Evolutionary conservation across 106 monocot genomes (phyloP).

Genomic region (Platanthera guangdongensis): DNA sequence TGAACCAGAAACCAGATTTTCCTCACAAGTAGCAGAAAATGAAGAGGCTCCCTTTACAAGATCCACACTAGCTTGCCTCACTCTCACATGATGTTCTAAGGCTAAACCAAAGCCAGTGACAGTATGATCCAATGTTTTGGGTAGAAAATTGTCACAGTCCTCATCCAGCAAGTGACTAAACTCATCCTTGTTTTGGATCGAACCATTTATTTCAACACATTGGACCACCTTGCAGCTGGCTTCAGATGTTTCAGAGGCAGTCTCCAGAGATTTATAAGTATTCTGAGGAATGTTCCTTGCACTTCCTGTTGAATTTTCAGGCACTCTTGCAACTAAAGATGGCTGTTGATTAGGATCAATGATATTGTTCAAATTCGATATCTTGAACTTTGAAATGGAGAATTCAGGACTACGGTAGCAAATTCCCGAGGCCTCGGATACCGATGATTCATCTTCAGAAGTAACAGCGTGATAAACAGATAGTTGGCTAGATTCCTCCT

Average conservation of each 20-base stretch:
- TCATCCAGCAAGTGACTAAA: slow-evolving; percentile 21
- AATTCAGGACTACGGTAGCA: slow-evolving; percentile 34
- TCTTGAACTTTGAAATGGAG: slow-evolving; percentile 7
- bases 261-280: slow-evolving; percentile 22
- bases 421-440: slow-evolving; percentile 36
- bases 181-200: slow-evolving; percentile 26
- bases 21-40: slow-evolving; percentile 36
- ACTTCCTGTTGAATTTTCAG: not conserved
- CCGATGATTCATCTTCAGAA: slow-evolving; percentile 48
- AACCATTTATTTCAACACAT: slow-evolving; percentile 62
- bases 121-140: slow-evolving; percentile 10
- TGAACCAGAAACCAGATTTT: slow-evolving; percentile 23
- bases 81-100: slow-evolving; percentile 13
- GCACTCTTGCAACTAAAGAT: slow-evolving; percentile 1
- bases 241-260: slow-evolving; percentile 33
- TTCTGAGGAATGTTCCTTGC: slow-evolving; percentile 2
- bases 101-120: slow-evolving; percentile 8
- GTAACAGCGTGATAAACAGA: slow-evolving; percentile 16
- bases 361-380: slow-evolving; percentile 13
- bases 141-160: slow-evolving; percentile 25
- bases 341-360: slow-evolving; percentile 4
- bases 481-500: slow-evolving; percentile 12
- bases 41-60: slow-evolving; percentile 8
- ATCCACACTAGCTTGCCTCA: slow-evolving; percentile 9
- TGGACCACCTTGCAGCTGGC: slow-evolving; percentile 74